Conservation (phyloP, 257 asterid genomes). For the Verbena officinalis region DNA sequence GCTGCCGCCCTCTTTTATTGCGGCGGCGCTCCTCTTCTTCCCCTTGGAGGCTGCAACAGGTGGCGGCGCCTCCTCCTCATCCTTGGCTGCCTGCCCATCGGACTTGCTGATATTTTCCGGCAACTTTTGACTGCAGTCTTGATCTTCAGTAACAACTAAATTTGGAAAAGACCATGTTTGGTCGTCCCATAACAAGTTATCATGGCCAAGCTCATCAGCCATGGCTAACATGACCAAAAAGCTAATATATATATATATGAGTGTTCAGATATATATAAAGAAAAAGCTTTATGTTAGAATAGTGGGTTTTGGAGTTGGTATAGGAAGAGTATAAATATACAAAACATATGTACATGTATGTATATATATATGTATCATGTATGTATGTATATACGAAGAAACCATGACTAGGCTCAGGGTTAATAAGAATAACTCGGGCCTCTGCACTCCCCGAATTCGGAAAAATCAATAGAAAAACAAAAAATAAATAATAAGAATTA, state of each 20-base stretch:
- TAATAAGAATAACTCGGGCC: no score
- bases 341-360: not conserved
- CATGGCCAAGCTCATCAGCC: conserved; percentile 38
- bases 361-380: conserved; percentile 2
- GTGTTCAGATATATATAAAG: not conserved
- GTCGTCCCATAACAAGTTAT: conserved; percentile 39
- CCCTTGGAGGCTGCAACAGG: not conserved
- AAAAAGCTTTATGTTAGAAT: not conserved
- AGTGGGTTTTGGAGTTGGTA: not conserved
- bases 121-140: conserved; percentile 26
- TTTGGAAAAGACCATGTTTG: conserved; percentile 41
- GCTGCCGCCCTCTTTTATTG: conserved; percentile 25
- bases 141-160: conserved; percentile 30
- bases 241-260: no score
- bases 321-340: not conserved
- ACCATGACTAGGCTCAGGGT: conserved; percentile 30
- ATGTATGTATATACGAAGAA: conserved; percentile 7
- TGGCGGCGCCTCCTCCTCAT: conserved; percentile 19
- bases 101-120: not conserved
- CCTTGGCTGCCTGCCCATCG: conserved; percentile 11
- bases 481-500: no score
- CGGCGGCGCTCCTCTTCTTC: conserved; percentile 29
- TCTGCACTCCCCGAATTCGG: no score
- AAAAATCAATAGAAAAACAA: no score
- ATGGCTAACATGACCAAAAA: conserved; percentile 26